Conservation (phyloP, 306 rosid species). For the Cucumis hystrix region DNA sequence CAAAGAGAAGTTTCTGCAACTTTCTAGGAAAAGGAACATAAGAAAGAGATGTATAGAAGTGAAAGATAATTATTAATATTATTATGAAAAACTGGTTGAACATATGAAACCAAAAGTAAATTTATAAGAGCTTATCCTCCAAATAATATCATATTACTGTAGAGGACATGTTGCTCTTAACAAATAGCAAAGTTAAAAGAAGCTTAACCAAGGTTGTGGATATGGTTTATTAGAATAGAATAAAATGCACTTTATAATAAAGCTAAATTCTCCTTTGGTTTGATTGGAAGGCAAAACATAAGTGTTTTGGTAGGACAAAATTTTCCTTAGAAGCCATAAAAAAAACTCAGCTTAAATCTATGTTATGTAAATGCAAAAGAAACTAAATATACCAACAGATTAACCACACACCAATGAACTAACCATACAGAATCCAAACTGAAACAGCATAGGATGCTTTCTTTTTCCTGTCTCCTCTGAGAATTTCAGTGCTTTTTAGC, state of each 20-base stretch:
- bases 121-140: too few species aligned
- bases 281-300: neutral
- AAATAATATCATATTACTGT: too few species aligned
- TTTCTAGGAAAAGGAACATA: neutral
- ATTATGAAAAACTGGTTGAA: too few species aligned
- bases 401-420: neutral
- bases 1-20: neutral
- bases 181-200: neutral
- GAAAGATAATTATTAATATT: too few species aligned
- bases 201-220: neutral
- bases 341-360: neutral
- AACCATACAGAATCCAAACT: neutral
- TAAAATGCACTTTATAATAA: neutral
- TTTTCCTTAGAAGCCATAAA: neutral
- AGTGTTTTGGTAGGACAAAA: neutral
- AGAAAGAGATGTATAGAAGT: too few species aligned
- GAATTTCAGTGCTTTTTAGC: neutral
- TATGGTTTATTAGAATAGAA: too few species aligned
- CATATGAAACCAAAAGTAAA: too few species aligned
- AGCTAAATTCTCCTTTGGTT: neutral
- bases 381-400: neutral
- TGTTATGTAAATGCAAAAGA: neutral
- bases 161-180: too few species aligned
- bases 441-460: neutral
- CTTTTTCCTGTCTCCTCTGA: neutral